Conservation (phyloP, 169 alveolate genomes). For the Theileria annulata region DNA sequence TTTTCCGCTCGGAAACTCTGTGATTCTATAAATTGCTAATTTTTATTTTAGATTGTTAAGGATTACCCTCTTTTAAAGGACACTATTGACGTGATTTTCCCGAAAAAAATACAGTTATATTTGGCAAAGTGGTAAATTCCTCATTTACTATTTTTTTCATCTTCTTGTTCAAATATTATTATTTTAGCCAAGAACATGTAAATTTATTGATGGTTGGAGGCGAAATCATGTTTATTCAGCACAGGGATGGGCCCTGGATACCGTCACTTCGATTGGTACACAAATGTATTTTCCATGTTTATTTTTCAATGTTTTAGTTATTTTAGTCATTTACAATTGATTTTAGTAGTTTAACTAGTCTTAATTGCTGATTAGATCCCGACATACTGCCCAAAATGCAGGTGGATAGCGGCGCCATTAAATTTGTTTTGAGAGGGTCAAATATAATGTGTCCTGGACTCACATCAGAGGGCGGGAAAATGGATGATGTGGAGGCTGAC, state of each 20-base stretch:
- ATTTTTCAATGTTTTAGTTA: neutral
- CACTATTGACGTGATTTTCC: constrained; percentile 86
- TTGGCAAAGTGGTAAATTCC: constrained; percentile 80
- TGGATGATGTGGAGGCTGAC: constrained; percentile 88
- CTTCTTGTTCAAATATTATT: neutral
- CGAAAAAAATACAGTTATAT: constrained; percentile 83
- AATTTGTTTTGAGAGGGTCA: constrained; percentile 93
- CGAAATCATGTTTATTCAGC: constrained; percentile 84
- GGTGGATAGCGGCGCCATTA: constrained; percentile 95
- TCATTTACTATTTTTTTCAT: neutral
- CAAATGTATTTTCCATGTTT: constrained; percentile 74
- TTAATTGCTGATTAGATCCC: constrained; percentile 79
- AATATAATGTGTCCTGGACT: constrained; percentile 98
- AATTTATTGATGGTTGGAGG: constrained; percentile 77
- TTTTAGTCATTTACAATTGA: neutral
- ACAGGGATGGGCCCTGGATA: constrained; percentile 92
- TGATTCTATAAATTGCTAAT: neutral
- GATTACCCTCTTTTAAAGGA: constrained; percentile 54
- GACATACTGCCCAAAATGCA: constrained; percentile 94
- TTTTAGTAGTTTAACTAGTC: neutral
- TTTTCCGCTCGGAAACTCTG: neutral
- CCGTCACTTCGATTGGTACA: constrained; percentile 93
- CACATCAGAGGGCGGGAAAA: constrained; percentile 92
- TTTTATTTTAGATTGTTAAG: constrained; percentile 32
- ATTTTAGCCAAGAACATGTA: constrained; percentile 78